Evolutionary conservation across 306 rosid species (phyloP), one percentile per base, ranked within the genome.

Genomic region (Herpetospermum pedunculosum): DNA sequence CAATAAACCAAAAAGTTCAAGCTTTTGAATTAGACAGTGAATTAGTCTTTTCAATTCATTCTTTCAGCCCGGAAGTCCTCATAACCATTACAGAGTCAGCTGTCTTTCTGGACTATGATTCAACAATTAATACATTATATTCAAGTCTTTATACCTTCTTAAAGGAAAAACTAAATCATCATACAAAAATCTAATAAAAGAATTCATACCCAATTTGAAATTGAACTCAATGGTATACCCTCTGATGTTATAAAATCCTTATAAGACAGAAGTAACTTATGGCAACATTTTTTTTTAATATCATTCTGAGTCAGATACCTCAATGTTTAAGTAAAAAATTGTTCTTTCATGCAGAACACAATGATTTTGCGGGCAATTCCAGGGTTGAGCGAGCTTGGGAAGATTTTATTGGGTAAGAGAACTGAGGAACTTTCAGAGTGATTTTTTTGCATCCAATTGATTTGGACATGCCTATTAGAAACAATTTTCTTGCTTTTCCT

Each of bases 361-460:
- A 65, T 88, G 87, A 76, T 94, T 76, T 81, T 94, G 87, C 88
- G 97, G 79, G 92, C 98, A 29, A 91, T 94, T 81, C 98, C 96
- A 0, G 98, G 98, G 67, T 77, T 94, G 23, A 91, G 84, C 64
- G 88, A 94, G 75, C 72, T 91, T 47, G 98, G 96, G 70, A 93
- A 79, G 79, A 84, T 76, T 81, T 86, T 91, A 50, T 82, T 94
- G 74, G 98, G 98, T 91, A 81, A 64, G 77, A 15, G 23, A 78
- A 16, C 14, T 69, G 25, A 26, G 16, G 46, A n/a, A 41, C 46
- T 38, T 59, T 11, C 29, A 8, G 37, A 68, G 13, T 68, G 32
- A 43, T 68, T 21, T 13, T 25, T 29, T 32, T 6, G 73, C 21
- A 4, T 25, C 73, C 37, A 23, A 23, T 68, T 25, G 54, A 41